A percentile compares a stretch with the other conserved stretches of the same genome.
phyloP scores from a whole-genome alignment of 2,329 filamentous ascomycete species.

The Arthrobotrys megalospora region DNA sequence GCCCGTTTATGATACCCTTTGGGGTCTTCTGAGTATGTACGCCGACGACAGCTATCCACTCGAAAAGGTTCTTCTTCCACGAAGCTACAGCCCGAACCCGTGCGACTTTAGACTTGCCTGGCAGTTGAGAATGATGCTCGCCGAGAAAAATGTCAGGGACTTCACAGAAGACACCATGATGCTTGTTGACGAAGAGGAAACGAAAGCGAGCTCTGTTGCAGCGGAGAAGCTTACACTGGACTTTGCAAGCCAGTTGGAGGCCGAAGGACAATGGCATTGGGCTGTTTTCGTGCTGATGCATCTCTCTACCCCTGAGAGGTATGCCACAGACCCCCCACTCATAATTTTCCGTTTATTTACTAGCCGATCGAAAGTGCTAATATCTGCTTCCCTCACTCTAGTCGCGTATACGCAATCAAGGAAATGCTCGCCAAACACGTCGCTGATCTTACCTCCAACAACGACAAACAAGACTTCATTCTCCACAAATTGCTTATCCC shows the following conservation, averaged over 20 bases:
- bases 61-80: constrained; percentile 64
- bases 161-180: constrained; percentile 65
- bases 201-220: constrained; percentile 69
- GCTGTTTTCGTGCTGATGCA: constrained; percentile 84
- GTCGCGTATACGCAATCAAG: constrained; percentile 78
- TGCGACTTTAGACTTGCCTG: constrained; percentile 70
- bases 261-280: constrained; percentile 77
- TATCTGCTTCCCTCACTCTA: constrained; percentile 61
- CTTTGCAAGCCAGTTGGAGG: constrained; percentile 77
- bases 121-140: constrained; percentile 74
- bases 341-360: neutral
- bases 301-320: constrained; percentile 73
- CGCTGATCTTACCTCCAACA: constrained; percentile 75
- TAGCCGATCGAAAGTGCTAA: constrained; percentile 3
- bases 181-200: constrained; percentile 71
- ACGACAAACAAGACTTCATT: constrained; percentile 73
- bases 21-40: constrained; percentile 88
- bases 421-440: constrained; percentile 83
- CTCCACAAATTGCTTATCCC: constrained; percentile 80
- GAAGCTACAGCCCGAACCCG: constrained; percentile 52
- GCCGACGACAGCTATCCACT: constrained; percentile 72
- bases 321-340: neutral
- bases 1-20: constrained; percentile 79
- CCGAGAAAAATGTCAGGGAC: constrained; percentile 61
- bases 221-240: constrained; percentile 77